These are phyloP conservation scores for Zizania palustris DNA, from an alignment of 202 grass and related monocot genomes.

Conservation along the genomic window DNA sequence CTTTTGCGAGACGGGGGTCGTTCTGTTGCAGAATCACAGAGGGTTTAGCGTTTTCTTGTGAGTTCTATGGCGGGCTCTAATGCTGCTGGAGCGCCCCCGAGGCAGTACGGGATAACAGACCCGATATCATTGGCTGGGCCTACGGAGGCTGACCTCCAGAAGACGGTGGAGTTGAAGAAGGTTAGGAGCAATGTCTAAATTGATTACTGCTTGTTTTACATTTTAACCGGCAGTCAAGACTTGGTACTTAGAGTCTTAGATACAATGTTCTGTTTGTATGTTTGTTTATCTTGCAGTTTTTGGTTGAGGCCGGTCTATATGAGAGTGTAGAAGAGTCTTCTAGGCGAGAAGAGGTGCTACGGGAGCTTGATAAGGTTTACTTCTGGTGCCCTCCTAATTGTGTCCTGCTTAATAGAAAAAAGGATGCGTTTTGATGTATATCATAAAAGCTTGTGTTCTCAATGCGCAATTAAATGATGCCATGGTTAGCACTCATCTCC, in stretches of 20 bases:
- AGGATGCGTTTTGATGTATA: background rate
- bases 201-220: background rate
- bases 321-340: slow-evolving; percentile 62
- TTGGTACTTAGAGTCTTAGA: background rate
- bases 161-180: slow-evolving; percentile 63
- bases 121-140: slow-evolving; percentile 71
- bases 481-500: background rate
- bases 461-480: background rate
- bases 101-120: slow-evolving; percentile 69
- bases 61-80: slow-evolving; percentile 32
- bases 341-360: slow-evolving; percentile 70
- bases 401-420: background rate
- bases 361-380: slow-evolving; percentile 74
- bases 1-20: background rate
- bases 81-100: background rate
- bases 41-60: background rate
- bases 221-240: background rate
- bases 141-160: slow-evolving; percentile 57
- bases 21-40: background rate
- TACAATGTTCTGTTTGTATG: background rate
- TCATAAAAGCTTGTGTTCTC: background rate
- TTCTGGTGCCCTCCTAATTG: background rate
- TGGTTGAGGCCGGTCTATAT: slow-evolving; percentile 67
- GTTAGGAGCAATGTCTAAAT: slow-evolving; percentile 17
- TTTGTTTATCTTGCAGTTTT: slow-evolving; percentile 48